Base-by-base conservation (phyloP, 2,329 filamentous ascomycete genomes). In the Colletotrichum trifolii region DNA sequence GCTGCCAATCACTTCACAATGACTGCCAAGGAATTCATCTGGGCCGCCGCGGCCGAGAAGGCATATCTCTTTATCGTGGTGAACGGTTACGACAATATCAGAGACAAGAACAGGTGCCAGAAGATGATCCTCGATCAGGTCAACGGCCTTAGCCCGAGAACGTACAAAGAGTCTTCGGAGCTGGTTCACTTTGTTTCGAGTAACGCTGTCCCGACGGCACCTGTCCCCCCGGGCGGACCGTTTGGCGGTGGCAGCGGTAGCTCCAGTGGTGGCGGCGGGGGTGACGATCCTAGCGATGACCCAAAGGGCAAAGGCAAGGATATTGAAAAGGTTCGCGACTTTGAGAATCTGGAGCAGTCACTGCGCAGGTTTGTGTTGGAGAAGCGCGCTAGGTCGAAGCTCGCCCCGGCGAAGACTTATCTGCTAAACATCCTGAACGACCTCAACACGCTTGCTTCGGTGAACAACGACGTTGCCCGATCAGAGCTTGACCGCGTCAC, bases 1-100 rank as follows among this genome's bases (percentile, higher is more conserved):
- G 96, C 96, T 2, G 94, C 95, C 34, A 99, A 99, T 70, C 96
- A 99, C 78, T 98, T 99, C 75, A 99, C 96, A 0, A 89, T 97
- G 59, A 97, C 96, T 1, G 94, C 96, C n/a, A 96, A 92, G 78
- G 96, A 99, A 72, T 99, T 99, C 73, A 97, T 99, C 67, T 92
- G 92, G 83, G 95, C 95, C 54, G 96, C 96, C 2, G 96, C 96
- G 1, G 89, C 95, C 45, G 96, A 99, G 74, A 99, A 99, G 79
- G 95, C 96, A 0, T 99, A 99, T 75, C 94, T 99, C 68, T 99
- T 99, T 77, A 97, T 99, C 77, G 96, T 99, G 12, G 96, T 99
- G 70, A 99, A 69, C 75, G 94, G 95, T 15, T 99, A 94, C 73
- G 96, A 99, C 78, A 91, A 91, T 67, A 98, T 99, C 72, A 87